Evolutionary conservation across 148 eudicot species (phyloP).

Genomic region (Chenopodium berlandieri): DNA sequence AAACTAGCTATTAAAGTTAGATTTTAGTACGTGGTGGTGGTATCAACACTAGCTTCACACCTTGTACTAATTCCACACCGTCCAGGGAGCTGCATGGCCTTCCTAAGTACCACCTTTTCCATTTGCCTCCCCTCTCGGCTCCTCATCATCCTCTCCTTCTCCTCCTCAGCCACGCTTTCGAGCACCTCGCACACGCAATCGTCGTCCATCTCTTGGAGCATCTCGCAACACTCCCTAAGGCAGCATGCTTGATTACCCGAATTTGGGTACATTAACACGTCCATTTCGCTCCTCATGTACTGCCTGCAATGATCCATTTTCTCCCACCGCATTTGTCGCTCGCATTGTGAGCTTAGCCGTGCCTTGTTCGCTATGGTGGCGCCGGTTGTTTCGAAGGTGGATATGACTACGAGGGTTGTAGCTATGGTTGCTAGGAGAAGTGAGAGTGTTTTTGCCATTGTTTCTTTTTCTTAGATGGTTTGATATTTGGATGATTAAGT

Average conservation of each 20-base stretch:
- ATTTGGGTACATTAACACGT: background rate
- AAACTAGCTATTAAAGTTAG: background rate
- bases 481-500: background rate
- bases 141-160: slow-evolving; percentile 20
- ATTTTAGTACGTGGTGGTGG: background rate
- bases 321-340: slow-evolving; percentile 28
- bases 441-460: background rate
- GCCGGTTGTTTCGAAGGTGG: background rate
- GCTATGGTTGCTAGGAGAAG: background rate
- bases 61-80: slow-evolving; percentile 20
- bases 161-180: slow-evolving; percentile 20
- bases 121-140: background rate
- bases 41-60: background rate
- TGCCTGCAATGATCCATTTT: slow-evolving; percentile 33
- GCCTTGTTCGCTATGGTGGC: background rate
- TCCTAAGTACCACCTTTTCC: slow-evolving; percentile 22
- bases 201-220: slow-evolving; percentile 27
- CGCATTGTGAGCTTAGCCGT: slow-evolving; percentile 28
- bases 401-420: background rate
- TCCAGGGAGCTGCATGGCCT: slow-evolving; percentile 29
- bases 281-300: slow-evolving; percentile 28
- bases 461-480: background rate
- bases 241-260: slow-evolving; percentile 15
- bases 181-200: slow-evolving; percentile 34
- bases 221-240: slow-evolving; percentile 34